These are phyloP conservation scores for Boletus sp. DNA, from an alignment of 1,284 basidiomycete genomes.

Conservation along the genomic window DNA sequence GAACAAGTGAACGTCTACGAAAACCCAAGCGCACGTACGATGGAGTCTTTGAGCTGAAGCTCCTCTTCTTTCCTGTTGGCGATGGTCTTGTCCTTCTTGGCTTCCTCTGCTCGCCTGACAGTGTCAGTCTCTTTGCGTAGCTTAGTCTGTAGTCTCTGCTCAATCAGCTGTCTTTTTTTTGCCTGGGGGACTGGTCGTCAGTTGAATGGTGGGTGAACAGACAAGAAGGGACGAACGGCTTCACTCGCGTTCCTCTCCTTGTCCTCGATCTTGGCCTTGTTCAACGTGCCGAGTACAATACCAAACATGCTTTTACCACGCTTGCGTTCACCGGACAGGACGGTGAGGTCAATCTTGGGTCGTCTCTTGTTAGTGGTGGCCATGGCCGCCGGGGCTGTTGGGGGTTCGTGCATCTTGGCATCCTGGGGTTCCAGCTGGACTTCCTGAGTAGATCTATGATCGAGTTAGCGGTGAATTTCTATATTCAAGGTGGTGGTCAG, in stretches of 20 bases:
- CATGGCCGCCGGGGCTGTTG: constrained; percentile 34
- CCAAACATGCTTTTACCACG: constrained; percentile 84
- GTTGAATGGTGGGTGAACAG: not conserved
- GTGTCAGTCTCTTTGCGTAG: constrained; percentile 77
- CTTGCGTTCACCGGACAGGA: constrained; percentile 58
- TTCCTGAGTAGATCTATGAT: constrained; percentile 34
- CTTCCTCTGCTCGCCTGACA: constrained; percentile 77
- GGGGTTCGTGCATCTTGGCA: constrained; percentile 37
- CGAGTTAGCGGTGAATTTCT: not conserved
- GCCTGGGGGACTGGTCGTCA: constrained; percentile 45
- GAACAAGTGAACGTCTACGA: not conserved
- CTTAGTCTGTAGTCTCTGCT: constrained; percentile 77
- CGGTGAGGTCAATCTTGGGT: constrained; percentile 65
- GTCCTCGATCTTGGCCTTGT: constrained; percentile 80
- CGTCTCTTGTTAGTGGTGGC: constrained; percentile 49
- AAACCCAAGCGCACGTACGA: constrained; percentile 47
- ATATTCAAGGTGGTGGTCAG: not conserved
- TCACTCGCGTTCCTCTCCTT: constrained; percentile 76
- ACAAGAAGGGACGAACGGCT: constrained; percentile 48
- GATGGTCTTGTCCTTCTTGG: constrained; percentile 71
- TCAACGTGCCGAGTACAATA: constrained; percentile 72
- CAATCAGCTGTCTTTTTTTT: constrained; percentile 74
- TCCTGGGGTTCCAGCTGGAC: constrained; percentile 34
- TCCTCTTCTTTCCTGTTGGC: constrained; percentile 80
- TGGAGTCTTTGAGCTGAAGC: constrained; percentile 71